phyloP scores from a whole-genome alignment of 2,329 filamentous ascomycete genomes.

The Ophiostoma montium region DNA sequence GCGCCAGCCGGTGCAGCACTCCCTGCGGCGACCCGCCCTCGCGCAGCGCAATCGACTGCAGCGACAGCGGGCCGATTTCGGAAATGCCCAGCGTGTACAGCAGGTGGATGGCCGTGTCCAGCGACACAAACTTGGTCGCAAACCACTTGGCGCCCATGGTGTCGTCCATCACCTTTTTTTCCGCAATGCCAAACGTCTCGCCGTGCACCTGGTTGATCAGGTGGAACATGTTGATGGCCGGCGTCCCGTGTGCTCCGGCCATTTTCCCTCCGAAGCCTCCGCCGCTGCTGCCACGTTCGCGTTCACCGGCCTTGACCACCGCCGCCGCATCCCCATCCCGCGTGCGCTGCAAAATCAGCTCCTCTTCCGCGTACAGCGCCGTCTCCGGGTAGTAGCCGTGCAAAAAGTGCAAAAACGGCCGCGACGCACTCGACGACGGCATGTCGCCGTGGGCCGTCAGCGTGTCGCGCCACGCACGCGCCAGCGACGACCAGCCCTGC shows the following conservation, averaged over 20 bases:
- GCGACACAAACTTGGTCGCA: conserved; percentile 54
- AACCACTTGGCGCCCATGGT: conserved; percentile 66
- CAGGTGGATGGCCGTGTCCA: conserved; percentile 57
- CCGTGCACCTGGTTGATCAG: conserved; percentile 23
- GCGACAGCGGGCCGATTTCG: conserved; percentile 57
- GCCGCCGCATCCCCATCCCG: neutral
- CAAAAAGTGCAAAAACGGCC: conserved; percentile 35
- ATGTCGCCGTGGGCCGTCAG: conserved; percentile 28
- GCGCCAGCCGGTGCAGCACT: conserved; percentile 43
- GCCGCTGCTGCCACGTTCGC: too few species aligned
- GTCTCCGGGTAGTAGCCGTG: conserved; percentile 29
- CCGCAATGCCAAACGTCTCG: conserved; percentile 24
- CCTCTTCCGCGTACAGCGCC: conserved; percentile 25
- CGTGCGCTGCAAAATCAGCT: conserved; percentile 11
- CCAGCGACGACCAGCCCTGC: conserved; percentile 29
- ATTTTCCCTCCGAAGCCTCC: too few species aligned
- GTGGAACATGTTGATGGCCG: conserved; percentile 7
- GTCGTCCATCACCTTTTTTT: conserved; percentile 44
- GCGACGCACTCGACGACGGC: conserved; percentile 26
- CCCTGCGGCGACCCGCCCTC: conserved; percentile 40
- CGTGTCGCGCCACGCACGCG: conserved; percentile 32
- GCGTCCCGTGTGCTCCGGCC: neutral
- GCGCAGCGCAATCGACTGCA: conserved; percentile 63
- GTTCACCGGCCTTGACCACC: too few species aligned
- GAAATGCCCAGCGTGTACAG: conserved; percentile 57